Evolutionary conservation across 768 basidiomycete species (phyloP), one percentile per base, ranked within the genome.

Genomic region (Tylopilus sp.): DNA sequence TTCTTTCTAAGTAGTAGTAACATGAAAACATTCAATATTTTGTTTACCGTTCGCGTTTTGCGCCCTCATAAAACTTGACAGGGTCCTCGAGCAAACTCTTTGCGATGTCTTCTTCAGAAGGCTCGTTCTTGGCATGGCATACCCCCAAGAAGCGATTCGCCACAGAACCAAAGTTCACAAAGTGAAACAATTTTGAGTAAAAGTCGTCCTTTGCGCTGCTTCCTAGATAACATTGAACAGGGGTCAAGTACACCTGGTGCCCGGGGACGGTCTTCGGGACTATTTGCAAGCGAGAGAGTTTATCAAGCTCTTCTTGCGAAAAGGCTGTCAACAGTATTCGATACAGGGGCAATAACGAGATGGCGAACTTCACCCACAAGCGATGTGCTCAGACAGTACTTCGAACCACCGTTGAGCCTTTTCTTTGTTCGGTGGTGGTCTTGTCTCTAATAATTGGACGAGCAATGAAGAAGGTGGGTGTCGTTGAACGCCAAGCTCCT

Each of bases 71-170:
- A 62, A 94, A 91, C 50, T 75, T 70, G 26, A 71, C 70, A 10
- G 90, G 87, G 65, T 91, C 74, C 2, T 73, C 73, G 13, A 93
- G 63, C 25, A 92, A 67, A 48, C 81, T 84, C 44, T 76, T 75
- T 0, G 82, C 83, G 39, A 91, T 75, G 67, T 92, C 91, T 51
- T 90, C 84, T 3, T 90, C 80, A 39, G 81, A 89, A 1, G 93
- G 94, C 60, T 91, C 89, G 28, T 80, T 81, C 60, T 82, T 85
- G 17, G 92, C 88, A 4, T 94, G 92, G 56, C 91, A 90, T 8
- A 87, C 85, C 44, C 76, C 79, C 39, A 98, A 73, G 68, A 98
- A 97, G 4, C 76, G 73, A 59, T 92, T 94, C 31, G 86, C 94
- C 8, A 75, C 70, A 2, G 75, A 60, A 1, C 92, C 93, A 65